Conservation (phyloP, 1,139 yeast genomes). For the Candida gigantensis region DNA sequence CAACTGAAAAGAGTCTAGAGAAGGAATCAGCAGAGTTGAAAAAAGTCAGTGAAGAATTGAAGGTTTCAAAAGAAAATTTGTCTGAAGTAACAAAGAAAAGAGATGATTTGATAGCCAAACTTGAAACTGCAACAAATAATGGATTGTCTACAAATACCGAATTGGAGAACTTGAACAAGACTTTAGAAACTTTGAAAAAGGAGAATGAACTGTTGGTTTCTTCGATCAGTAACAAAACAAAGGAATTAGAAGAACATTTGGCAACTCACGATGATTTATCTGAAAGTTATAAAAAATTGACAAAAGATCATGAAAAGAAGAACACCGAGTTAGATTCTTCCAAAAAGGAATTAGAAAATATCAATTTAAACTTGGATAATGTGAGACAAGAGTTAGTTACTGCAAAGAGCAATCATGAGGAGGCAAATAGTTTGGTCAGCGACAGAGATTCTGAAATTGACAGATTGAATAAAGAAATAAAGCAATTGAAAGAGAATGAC, state of each 20-base stretch:
- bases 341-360: constrained; percentile 4
- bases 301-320: constrained; percentile 8
- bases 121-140: constrained; percentile 3
- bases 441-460: constrained; percentile 10
- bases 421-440: constrained; percentile 5
- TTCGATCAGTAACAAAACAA: constrained; percentile 6
- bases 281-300: constrained; percentile 8
- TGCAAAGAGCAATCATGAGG: constrained; percentile 2
- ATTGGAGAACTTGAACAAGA: constrained; percentile 11
- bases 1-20: constrained; percentile 1
- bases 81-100: constrained; percentile 3
- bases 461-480: constrained; percentile 23
- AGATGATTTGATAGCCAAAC: constrained; percentile 7
- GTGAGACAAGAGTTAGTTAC: constrained; percentile 10
- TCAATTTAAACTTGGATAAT: not conserved
- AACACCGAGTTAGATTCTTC: not conserved
- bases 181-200: constrained; percentile 16
- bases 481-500: constrained; percentile 5
- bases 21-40: constrained; percentile 3
- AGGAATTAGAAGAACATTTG: constrained; percentile 2
- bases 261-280: constrained; percentile 1
- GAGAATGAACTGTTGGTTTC: constrained; percentile 10
- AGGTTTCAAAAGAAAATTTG: constrained; percentile 1
- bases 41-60: not conserved
- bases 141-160: constrained; percentile 3